Evolutionary conservation across 2,329 filamentous ascomycete species (phyloP).

Genomic region (Chrysoporthe cubensis): DNA sequence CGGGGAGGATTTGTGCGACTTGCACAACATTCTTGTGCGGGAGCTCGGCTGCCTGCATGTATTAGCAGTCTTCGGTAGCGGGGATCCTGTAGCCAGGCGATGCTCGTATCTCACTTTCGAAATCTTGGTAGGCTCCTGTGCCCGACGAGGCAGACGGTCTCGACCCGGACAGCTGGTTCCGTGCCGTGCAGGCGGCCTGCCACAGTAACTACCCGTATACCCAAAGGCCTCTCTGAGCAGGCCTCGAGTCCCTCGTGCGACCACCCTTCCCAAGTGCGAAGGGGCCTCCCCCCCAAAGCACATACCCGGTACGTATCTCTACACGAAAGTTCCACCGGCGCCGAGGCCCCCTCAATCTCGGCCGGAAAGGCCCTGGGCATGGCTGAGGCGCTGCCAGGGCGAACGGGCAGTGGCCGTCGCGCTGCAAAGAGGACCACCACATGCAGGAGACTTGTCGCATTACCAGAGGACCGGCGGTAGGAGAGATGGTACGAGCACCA

Average conservation of each 20-base stretch:
- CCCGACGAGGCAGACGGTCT: not conserved
- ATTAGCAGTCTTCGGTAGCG: not conserved
- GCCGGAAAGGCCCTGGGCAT: not conserved
- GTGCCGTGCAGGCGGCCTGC: not conserved
- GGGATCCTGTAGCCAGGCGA: not conserved
- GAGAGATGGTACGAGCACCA: not conserved
- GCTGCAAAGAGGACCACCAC: not conserved
- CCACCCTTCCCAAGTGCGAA: not conserved
- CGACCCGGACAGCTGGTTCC: not conserved
- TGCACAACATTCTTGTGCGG: slow-evolving; percentile 7
- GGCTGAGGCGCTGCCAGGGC: too few relatives aligned
- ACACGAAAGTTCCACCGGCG: not conserved
- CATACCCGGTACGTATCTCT: not conserved
- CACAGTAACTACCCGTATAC: not conserved
- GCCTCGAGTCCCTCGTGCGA: not conserved
- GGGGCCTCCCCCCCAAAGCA: not conserved
- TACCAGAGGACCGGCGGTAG: not conserved
- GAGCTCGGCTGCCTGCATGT: not conserved
- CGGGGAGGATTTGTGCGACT: slow-evolving; percentile 2
- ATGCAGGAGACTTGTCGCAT: not conserved
- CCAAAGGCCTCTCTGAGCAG: not conserved
- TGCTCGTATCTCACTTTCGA: not conserved
- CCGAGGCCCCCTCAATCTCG: not conserved
- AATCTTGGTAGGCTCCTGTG: not conserved
- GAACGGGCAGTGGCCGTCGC: not conserved